phyloP scores from a whole-genome alignment of 1,284 basidiomycete species.

The Trametes sp. region DNA sequence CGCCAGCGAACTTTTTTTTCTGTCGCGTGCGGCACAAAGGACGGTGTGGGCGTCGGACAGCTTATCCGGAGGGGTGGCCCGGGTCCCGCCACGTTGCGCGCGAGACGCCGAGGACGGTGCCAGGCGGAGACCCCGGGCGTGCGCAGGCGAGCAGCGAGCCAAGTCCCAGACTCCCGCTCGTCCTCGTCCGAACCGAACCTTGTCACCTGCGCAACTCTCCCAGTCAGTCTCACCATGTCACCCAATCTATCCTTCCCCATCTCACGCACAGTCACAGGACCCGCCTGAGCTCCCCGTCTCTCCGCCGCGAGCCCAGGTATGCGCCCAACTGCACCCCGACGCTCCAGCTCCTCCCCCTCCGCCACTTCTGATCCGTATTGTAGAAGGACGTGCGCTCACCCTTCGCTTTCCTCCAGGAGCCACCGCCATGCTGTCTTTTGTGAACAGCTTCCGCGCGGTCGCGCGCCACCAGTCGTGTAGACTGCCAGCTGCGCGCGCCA shows the following conservation, averaged over 20 bases:
- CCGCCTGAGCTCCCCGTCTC: constrained; percentile 6
- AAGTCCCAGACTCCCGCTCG: constrained; percentile 5
- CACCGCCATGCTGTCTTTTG: constrained; percentile 31
- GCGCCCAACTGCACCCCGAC: constrained; percentile 20
- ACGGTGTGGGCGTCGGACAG: constrained; percentile 14
- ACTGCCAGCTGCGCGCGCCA: constrained; percentile 18
- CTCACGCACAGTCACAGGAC: constrained; percentile 30
- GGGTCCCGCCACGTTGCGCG: constrained; percentile 23
- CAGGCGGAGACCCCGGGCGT: neutral
- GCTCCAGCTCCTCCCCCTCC: constrained; percentile 9
- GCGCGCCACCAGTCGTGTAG: constrained; percentile 28
- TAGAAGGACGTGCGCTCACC: constrained; percentile 14
- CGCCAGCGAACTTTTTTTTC: constrained; percentile 5
- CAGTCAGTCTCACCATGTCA: constrained; percentile 13
- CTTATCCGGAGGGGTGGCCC: constrained; percentile 14
- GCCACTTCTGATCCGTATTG: constrained; percentile 2
- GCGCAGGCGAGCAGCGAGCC: neutral
- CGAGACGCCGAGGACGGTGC: constrained; percentile 19
- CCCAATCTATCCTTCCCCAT: neutral
- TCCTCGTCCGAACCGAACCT: neutral
- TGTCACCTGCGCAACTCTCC: constrained; percentile 14
- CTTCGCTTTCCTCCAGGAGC: constrained; percentile 8
- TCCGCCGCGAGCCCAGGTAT: constrained; percentile 10
- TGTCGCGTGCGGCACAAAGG: constrained; percentile 21
- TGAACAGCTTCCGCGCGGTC: constrained; percentile 30